Conservation (phyloP, 2,329 filamentous ascomycete genomes). For the Penicillium sp. region DNA sequence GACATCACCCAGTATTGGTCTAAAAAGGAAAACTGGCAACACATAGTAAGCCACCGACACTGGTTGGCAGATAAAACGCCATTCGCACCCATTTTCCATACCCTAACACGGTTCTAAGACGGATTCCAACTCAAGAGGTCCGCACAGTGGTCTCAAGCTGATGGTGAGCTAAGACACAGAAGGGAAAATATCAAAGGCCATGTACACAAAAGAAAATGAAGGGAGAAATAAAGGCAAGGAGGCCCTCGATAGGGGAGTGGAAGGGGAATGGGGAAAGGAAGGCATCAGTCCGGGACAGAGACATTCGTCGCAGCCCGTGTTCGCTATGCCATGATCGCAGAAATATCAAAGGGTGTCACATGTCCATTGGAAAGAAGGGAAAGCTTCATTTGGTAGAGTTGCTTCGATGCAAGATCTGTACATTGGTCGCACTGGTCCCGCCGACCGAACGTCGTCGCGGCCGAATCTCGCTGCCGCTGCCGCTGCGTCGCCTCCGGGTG, state of each 20-base stretch:
- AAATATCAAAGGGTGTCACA: slow-evolving; percentile 24
- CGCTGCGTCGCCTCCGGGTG: slow-evolving; percentile 39
- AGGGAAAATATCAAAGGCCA: slow-evolving; percentile 39
- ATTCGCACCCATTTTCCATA: slow-evolving; percentile 43
- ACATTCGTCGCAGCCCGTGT: slow-evolving; percentile 35
- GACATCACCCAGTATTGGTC: slow-evolving; percentile 31
- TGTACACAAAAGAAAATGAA: slow-evolving; percentile 38
- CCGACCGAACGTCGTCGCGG: slow-evolving; percentile 40
- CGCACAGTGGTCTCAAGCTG: slow-evolving; percentile 27
- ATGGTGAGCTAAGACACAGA: slow-evolving; percentile 25
- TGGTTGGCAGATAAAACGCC: slow-evolving; percentile 38
- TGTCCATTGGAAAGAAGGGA: slow-evolving; percentile 15
- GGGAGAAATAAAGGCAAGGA: slow-evolving; percentile 21
- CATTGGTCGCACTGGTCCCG: slow-evolving; percentile 32
- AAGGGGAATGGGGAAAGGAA: slow-evolving; percentile 17
- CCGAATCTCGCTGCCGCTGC: slow-evolving; percentile 42
- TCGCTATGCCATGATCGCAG: slow-evolving; percentile 37
- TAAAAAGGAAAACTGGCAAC: slow-evolving; percentile 27
- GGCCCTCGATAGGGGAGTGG: slow-evolving; percentile 16
- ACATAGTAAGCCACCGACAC: slow-evolving; percentile 29
- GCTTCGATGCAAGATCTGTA: slow-evolving; percentile 39
- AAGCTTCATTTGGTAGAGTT: slow-evolving; percentile 40
- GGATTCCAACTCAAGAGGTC: slow-evolving; percentile 34
- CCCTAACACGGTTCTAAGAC: slow-evolving; percentile 43
- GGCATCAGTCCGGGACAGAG: slow-evolving; percentile 26